Conservation (phyloP, 164 flowering plant species). For the Umbilicus rupestris region DNA sequence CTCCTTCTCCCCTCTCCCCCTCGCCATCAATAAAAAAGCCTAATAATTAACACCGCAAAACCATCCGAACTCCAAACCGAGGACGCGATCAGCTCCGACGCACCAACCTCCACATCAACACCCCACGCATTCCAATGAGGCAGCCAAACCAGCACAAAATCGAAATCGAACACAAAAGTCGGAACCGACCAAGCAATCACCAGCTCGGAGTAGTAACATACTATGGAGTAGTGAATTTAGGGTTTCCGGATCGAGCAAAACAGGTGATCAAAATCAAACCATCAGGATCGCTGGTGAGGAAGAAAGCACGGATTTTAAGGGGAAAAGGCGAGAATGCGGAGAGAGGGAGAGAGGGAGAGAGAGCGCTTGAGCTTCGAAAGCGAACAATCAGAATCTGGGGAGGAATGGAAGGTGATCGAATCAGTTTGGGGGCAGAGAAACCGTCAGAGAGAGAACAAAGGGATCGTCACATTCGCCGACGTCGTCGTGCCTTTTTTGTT, state of each 20-base stretch:
- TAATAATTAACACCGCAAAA: background rate
- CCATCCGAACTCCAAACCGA: background rate
- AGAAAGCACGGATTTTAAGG: too few relatives aligned
- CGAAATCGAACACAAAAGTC: too few relatives aligned
- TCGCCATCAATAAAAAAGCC: conserved; percentile 11
- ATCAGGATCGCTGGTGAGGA: too few relatives aligned
- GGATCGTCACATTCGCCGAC: too few relatives aligned
- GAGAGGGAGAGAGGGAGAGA: too few relatives aligned
- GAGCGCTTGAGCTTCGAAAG: background rate
- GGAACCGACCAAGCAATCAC: too few relatives aligned
- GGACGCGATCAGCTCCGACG: too few relatives aligned
- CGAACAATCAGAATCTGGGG: background rate
- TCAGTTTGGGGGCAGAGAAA: background rate
- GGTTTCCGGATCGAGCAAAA: background rate
- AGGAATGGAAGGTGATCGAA: background rate
- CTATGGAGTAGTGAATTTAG: background rate
- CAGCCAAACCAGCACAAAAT: too few relatives aligned
- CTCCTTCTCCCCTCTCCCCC: conserved; percentile 20
- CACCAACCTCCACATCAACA: too few relatives aligned
- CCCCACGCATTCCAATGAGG: too few relatives aligned
- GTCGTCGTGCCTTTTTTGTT: background rate
- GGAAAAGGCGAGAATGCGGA: too few relatives aligned
- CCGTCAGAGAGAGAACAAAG: conserved; percentile 1
- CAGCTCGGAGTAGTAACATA: background rate
- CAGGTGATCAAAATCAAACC: too few relatives aligned